phyloP scores from a whole-genome alignment of 768 basidiomycete species.

The Basidioascus undulatus region DNA sequence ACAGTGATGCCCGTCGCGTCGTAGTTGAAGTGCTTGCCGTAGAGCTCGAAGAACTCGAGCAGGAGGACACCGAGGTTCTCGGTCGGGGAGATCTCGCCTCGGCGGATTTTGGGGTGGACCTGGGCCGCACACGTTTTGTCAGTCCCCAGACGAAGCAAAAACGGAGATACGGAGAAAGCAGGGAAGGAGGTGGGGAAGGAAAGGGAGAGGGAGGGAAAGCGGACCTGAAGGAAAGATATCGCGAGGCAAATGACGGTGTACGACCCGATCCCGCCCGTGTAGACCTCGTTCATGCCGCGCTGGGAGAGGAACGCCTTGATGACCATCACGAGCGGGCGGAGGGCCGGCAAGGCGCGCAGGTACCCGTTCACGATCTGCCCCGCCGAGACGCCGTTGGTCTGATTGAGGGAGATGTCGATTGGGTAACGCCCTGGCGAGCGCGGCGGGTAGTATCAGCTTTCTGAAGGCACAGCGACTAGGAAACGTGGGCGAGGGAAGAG shows the following conservation, averaged over 20 bases:
- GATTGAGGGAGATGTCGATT: conserved; percentile 86
- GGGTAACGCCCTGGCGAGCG: conserved; percentile 50
- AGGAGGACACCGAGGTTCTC: conserved; percentile 79
- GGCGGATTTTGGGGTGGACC: conserved; percentile 86
- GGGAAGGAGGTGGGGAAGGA: not conserved
- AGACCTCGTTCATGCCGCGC: conserved; percentile 93
- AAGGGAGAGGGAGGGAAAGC: conserved; percentile 5
- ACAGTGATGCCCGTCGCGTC: conserved; percentile 46
- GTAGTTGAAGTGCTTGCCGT: conserved; percentile 79
- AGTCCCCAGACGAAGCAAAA: no score
- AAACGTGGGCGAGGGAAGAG: not conserved
- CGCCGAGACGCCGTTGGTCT: conserved; percentile 55
- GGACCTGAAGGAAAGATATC: conserved; percentile 72
- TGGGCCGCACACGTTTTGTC: no score
- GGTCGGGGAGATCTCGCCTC: conserved; percentile 63
- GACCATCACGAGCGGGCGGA: conserved; percentile 59
- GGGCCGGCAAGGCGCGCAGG: conserved; percentile 44
- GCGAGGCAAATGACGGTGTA: conserved; percentile 85
- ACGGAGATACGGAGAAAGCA: not conserved
- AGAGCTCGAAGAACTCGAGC: conserved; percentile 92
- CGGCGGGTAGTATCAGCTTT: no score
- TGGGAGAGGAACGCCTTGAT: conserved; percentile 77
- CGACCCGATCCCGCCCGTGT: conserved; percentile 76
- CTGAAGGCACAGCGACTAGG: not conserved
- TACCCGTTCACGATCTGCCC: conserved; percentile 61